Percentiles rank a stretch among this genome's conserved stretches.
phyloP scores from a whole-genome alignment of 2,329 filamentous ascomycete species.

The Lachnellula hyalina region DNA sequence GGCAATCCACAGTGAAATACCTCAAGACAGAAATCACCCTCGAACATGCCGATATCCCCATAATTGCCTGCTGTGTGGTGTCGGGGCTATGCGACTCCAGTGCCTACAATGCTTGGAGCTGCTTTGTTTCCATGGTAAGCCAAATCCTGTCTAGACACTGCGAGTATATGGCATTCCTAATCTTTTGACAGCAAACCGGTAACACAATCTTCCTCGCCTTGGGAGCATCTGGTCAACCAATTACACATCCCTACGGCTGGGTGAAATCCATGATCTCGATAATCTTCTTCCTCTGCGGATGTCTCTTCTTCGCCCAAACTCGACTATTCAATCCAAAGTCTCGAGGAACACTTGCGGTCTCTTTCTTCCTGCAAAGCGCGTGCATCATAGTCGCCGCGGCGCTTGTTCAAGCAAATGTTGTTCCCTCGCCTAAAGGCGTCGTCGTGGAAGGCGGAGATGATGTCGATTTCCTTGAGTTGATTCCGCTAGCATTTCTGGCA shows the following conservation, averaged over 20 bases:
- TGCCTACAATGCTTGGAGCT: constrained; percentile 42
- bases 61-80: constrained; percentile 40
- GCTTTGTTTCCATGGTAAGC: constrained; percentile 50
- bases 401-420: constrained; percentile 42
- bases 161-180: neutral
- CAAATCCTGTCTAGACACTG: constrained; percentile 17
- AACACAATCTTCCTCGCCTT: constrained; percentile 61
- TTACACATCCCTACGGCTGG: constrained; percentile 47
- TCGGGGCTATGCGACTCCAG: constrained; percentile 43
- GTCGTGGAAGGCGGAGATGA: constrained; percentile 22
- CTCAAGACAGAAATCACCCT: constrained; percentile 27
- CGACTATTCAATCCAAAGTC: constrained; percentile 34
- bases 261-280: constrained; percentile 49
- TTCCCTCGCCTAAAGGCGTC: constrained; percentile 38
- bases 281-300: constrained; percentile 47
- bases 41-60: constrained; percentile 31
- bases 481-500: constrained; percentile 44
- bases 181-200: constrained; percentile 32
- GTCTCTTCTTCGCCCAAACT: constrained; percentile 40
- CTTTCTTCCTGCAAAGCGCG: constrained; percentile 47
- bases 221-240: constrained; percentile 48
- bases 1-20: constrained; percentile 11
- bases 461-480: constrained; percentile 38
- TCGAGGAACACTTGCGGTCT: constrained; percentile 40
- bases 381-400: constrained; percentile 49